Evolutionary conservation across 2,329 filamentous ascomycete species (phyloP).

Genomic region (Xylariaceae sp.): DNA sequence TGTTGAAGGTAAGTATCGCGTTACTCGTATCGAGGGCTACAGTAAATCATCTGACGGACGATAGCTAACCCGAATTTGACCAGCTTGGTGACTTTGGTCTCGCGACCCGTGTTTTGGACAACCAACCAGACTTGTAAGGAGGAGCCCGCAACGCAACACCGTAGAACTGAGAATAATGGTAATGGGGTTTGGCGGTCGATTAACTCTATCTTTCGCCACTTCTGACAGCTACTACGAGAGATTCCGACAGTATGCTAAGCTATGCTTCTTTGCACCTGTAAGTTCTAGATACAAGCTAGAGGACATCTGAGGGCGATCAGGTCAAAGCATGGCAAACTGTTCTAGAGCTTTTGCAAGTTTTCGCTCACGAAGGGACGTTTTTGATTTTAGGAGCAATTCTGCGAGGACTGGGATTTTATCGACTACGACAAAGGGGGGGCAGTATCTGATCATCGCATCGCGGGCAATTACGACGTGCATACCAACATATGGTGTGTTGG

Average conservation of each 20-base stretch:
- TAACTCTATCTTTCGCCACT: no score
- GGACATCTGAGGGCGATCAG: no score
- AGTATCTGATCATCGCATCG: constrained; percentile 2
- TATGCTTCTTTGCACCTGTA: constrained; percentile 11
- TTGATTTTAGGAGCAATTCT: constrained; percentile 13
- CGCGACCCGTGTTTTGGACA: neutral
- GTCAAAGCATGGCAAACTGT: no score
- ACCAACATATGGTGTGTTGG: constrained; percentile 13
- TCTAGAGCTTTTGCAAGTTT: no score
- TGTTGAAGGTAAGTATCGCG: constrained; percentile 10
- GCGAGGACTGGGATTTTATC: constrained; percentile 12
- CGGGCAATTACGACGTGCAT: constrained; percentile 11
- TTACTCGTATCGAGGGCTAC: no score
- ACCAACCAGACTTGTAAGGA: constrained; percentile 2
- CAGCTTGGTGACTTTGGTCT: constrained; percentile 14
- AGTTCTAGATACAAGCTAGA: no score
- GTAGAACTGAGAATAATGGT: neutral
- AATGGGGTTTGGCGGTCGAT: no score
- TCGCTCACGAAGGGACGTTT: neutral
- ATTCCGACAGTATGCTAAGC: constrained; percentile 4
- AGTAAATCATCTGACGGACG: neutral
- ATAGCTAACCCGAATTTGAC: neutral
- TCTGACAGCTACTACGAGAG: constrained; percentile 14
- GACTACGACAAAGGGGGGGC: neutral
- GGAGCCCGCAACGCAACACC: neutral